phyloP scores from a whole-genome alignment of 495 filamentous ascomycete species.

The Stereocaulon alpinum region DNA sequence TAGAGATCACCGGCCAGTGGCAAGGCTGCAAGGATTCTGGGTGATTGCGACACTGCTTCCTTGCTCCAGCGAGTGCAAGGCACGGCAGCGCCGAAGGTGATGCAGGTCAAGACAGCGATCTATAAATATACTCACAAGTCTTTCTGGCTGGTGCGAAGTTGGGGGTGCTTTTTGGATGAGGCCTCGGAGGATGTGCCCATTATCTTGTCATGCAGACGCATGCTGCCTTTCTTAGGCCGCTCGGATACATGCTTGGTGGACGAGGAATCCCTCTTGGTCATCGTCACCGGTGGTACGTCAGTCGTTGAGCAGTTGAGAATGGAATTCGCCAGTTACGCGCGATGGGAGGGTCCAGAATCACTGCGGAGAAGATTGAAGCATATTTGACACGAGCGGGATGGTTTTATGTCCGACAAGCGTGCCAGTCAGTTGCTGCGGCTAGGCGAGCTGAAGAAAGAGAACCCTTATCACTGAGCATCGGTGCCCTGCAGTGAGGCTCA shows the following conservation, averaged over 20 bases:
- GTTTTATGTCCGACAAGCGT: conserved; percentile 14
- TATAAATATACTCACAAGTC: conserved; percentile 31
- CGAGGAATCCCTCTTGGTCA: conserved; percentile 19
- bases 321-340: background rate
- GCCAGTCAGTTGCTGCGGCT: conserved; percentile 11
- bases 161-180: conserved; percentile 16
- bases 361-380: conserved; percentile 11
- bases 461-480: conserved; percentile 1
- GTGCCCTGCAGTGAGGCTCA: background rate
- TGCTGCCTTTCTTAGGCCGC: conserved; percentile 35
- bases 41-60: background rate
- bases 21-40: background rate
- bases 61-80: background rate
- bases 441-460: conserved; percentile 9
- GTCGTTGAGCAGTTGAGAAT: conserved; percentile 8
- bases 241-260: conserved; percentile 33
- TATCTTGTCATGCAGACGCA: conserved; percentile 38
- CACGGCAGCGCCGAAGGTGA: background rate
- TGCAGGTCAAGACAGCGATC: background rate
- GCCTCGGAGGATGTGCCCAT: conserved; percentile 25
- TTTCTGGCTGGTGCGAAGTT: conserved; percentile 23
- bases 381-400: conserved; percentile 15
- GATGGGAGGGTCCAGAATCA: conserved; percentile 3
- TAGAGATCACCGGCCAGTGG: background rate
- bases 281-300: conserved; percentile 6